phyloP scores from a whole-genome alignment of 139 green algal genomes.

The Micractinium sp. region DNA sequence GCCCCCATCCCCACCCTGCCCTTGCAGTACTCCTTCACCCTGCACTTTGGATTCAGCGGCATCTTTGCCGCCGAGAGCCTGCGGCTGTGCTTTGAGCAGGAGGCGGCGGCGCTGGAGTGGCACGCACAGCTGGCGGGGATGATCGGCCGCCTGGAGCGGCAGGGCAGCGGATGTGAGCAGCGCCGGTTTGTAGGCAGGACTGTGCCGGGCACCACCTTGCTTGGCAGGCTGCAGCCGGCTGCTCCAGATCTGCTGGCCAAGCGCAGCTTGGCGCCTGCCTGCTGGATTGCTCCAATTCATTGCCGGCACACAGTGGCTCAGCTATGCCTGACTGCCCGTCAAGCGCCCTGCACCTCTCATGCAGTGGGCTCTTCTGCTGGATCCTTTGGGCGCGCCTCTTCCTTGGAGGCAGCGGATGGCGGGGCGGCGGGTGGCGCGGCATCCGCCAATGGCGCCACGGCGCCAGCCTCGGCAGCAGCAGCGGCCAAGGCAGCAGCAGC shows the following conservation, averaged over 20 bases:
- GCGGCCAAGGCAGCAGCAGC: not conserved
- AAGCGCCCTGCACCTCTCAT: not conserved
- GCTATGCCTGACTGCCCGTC: not conserved
- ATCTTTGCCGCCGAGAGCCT: conserved; percentile 28
- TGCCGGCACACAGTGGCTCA: no score
- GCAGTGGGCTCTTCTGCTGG: not conserved
- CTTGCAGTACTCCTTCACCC: conserved; percentile 24
- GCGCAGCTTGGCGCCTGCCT: not conserved
- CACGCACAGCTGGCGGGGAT: conserved; percentile 1
- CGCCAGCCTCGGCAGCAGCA: not conserved
- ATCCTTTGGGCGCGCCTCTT: not conserved
- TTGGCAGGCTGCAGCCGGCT: not conserved
- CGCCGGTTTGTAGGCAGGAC: no score
- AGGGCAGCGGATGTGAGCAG: conserved; percentile 10
- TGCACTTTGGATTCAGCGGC: conserved; percentile 21
- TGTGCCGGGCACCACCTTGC: no score
- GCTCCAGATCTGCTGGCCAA: not conserved
- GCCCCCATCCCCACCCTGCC: not conserved
- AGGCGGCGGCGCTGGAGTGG: conserved; percentile 9
- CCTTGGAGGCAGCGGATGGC: not conserved
- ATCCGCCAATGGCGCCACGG: not conserved
- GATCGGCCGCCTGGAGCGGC: not conserved
- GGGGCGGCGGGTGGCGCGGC: not conserved
- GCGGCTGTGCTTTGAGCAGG: conserved; percentile 19
- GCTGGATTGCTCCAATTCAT: no score